A percentile compares a stretch with the other conserved stretches of the same genome.
phyloP scores from a whole-genome alignment of 345 rosid genomes.

The Linum lewisii region DNA sequence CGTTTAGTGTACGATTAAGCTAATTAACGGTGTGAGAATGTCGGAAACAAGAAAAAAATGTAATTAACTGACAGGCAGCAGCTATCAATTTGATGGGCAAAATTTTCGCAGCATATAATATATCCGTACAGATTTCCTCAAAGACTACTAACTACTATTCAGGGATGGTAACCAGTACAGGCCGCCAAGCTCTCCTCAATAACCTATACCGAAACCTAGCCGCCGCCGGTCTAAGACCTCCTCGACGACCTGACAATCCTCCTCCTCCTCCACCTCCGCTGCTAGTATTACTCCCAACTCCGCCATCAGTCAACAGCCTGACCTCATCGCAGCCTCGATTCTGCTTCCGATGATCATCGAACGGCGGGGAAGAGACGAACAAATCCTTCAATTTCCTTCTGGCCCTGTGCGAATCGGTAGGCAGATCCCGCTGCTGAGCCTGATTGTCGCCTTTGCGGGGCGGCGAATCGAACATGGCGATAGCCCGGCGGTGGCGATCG shows the following conservation, averaged over 20 bases:
- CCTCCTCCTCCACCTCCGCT: conserved; percentile 17
- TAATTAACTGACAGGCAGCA: too few species aligned
- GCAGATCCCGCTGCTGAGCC: conserved; percentile 22
- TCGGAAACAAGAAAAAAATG: too few species aligned
- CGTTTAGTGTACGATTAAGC: too few species aligned
- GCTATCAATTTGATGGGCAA: too few species aligned
- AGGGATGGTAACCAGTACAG: conserved; percentile 67
- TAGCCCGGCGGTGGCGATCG: conserved; percentile 29
- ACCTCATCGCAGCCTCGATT: conserved; percentile 18
- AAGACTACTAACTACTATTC: conserved; percentile 32
- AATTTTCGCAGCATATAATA: too few species aligned
- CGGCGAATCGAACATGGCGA: neutral
- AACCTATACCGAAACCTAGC: conserved; percentile 49
- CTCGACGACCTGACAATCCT: conserved; percentile 26
- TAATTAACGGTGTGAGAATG: too few species aligned
- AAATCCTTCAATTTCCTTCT: conserved; percentile 65
- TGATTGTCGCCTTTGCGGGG: conserved; percentile 14
- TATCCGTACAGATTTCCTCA: conserved; percentile 11
- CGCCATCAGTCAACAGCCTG: conserved; percentile 24
- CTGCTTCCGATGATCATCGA: conserved; percentile 29
- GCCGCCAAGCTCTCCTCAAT: conserved; percentile 80
- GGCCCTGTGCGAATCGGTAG: conserved; percentile 25
- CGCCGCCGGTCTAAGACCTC: conserved; percentile 40
- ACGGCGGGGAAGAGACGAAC: conserved; percentile 70
- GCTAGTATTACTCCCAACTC: neutral